phyloP scores from a whole-genome alignment of 495 filamentous ascomycete species.

The Geopyxis carbonaria region DNA sequence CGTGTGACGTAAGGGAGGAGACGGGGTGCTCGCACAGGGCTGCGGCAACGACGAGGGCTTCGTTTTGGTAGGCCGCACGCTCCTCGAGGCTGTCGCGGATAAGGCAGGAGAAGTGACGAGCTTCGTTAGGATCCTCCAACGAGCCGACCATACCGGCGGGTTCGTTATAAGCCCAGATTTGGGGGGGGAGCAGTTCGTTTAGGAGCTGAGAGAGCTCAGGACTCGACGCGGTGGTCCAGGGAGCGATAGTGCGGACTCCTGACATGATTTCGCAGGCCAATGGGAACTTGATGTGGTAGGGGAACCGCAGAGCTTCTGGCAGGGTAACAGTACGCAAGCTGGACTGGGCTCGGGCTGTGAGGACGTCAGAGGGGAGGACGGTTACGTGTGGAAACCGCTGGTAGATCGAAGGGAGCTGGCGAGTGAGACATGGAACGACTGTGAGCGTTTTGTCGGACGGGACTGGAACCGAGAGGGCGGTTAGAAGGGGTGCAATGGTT shows the following conservation, averaged over 20 bases:
- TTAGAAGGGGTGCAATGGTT: neutral
- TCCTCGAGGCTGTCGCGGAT: neutral
- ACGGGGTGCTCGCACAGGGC: neutral
- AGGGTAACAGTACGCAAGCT: neutral
- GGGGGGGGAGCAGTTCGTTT: neutral
- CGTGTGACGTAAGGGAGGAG: neutral
- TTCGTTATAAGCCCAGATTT: neutral
- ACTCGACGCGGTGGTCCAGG: neutral
- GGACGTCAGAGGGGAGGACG: neutral
- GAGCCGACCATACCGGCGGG: neutral
- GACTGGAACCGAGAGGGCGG: neutral
- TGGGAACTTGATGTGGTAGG: constrained; percentile 1
- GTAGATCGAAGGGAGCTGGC: neutral
- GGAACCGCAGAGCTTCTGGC: neutral
- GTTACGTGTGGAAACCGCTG: neutral
- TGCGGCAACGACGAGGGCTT: neutral
- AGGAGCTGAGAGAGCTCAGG: neutral
- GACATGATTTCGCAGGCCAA: neutral
- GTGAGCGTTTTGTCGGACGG: neutral
- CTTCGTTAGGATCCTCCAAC: neutral
- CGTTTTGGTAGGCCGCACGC: neutral
- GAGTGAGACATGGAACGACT: neutral
- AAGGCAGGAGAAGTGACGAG: neutral
- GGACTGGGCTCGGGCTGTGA: neutral
- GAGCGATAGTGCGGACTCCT: neutral